These are phyloP conservation scores for Ceratobasidium sp. DNA, from an alignment of 1,284 basidiomycete species.

Conservation along the genomic window DNA sequence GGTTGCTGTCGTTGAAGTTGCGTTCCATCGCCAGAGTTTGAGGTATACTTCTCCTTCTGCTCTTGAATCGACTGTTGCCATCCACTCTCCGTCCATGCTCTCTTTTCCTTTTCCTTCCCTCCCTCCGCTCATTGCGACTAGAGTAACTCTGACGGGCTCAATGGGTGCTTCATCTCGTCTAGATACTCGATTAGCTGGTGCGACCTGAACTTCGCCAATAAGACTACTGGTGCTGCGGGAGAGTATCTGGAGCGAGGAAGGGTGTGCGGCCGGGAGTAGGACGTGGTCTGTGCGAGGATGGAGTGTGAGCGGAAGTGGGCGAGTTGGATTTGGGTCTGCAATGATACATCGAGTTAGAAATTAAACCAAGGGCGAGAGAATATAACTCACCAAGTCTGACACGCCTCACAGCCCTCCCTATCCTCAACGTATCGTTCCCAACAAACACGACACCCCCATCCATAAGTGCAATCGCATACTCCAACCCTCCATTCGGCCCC, in stretches of 20 bases:
- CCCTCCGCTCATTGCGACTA: conserved; percentile 71
- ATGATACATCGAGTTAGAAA: neutral
- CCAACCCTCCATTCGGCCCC: conserved; percentile 74
- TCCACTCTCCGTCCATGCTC: conserved; percentile 69
- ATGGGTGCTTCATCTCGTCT: conserved; percentile 83
- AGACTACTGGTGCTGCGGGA: conserved; percentile 80
- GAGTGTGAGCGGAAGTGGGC: conserved; percentile 73
- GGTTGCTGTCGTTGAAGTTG: conserved; percentile 54
- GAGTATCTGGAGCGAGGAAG: conserved; percentile 93
- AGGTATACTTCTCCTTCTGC: conserved; percentile 81
- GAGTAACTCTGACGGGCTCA: conserved; percentile 83
- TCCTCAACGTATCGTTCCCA: conserved; percentile 77
- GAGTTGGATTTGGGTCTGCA: conserved; percentile 13
- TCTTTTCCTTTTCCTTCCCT: conserved; percentile 51
- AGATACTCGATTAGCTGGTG: conserved; percentile 92
- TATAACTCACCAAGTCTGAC: conserved; percentile 77
- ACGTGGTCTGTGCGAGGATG: conserved; percentile 80
- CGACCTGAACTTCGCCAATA: conserved; percentile 90
- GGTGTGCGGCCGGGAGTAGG: conserved; percentile 92
- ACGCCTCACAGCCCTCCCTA: conserved; percentile 80
- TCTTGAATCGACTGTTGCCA: conserved; percentile 91
- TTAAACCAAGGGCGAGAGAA: neutral
- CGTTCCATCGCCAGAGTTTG: conserved; percentile 89
- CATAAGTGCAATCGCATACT: conserved; percentile 85
- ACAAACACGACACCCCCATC: conserved; percentile 90